Percentiles rank a stretch among this genome's conserved stretches.
Evolutionary conservation across 2,329 filamentous ascomycete genomes (phyloP).

Genomic region (Colletotrichum australisinense): DNA sequence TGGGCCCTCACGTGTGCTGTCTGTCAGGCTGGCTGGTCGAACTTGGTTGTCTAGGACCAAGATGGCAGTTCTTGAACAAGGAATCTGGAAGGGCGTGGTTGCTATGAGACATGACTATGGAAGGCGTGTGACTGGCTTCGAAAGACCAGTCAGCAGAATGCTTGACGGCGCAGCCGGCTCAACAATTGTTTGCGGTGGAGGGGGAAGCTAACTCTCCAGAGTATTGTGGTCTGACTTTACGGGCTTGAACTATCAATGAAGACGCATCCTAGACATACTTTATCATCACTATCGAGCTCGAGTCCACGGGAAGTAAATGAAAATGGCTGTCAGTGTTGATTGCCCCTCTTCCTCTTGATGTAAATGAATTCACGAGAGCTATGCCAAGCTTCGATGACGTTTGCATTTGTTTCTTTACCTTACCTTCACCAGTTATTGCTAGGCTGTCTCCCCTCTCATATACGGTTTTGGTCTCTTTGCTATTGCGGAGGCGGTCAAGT

Average conservation of each 20-base stretch:
- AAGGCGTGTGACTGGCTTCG: background rate
- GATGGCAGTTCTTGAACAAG: background rate
- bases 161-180: background rate
- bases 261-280: background rate
- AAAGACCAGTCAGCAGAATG: background rate
- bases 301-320: background rate
- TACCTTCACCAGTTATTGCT: too few species aligned
- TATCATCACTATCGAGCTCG: background rate
- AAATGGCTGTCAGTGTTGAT: background rate
- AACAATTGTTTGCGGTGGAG: background rate
- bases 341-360: background rate
- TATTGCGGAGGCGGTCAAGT: too few species aligned
- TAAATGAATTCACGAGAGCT: background rate
- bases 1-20: slow-evolving; percentile 20
- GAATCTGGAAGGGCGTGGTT: background rate
- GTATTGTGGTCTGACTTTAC: too few species aligned
- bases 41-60: background rate
- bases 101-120: background rate
- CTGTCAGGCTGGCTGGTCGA: slow-evolving; percentile 17
- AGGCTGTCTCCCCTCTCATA: too few species aligned
- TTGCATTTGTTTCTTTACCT: too few species aligned
- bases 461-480: too few species aligned
- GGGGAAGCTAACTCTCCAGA: background rate
- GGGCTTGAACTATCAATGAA: background rate
- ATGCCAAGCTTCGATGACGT: background rate